These are phyloP conservation scores for Nigrograna mackinnonii DNA, from an alignment of 2,329 filamentous ascomycete genomes.

Conservation along the genomic window DNA sequence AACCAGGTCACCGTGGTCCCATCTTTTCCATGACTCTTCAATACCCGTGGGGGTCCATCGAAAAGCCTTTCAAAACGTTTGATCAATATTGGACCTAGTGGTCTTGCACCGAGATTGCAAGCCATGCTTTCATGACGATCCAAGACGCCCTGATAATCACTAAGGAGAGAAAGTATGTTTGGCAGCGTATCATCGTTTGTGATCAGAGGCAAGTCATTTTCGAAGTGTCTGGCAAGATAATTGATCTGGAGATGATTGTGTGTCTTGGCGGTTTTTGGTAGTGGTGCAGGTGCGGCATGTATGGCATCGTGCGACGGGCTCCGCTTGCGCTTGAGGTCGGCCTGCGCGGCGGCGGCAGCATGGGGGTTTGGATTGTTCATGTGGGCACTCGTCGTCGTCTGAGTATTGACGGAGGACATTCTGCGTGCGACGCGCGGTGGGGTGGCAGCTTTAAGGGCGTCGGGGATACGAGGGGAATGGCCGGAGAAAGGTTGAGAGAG, in stretches of 20 bases:
- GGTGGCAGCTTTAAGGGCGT: slow-evolving; percentile 19
- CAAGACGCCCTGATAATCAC: slow-evolving; percentile 82
- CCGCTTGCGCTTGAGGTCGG: slow-evolving; percentile 52
- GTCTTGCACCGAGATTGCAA: slow-evolving; percentile 80
- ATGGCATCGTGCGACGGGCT: slow-evolving; percentile 43
- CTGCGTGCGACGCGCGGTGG: slow-evolving; percentile 17
- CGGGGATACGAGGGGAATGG: neutral
- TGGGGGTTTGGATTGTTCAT: slow-evolving; percentile 20
- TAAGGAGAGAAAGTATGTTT: slow-evolving; percentile 72
- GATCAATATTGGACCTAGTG: slow-evolving; percentile 79
- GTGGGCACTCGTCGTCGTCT: slow-evolving; percentile 9
- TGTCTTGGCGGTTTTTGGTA: slow-evolving; percentile 58
- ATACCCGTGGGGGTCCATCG: slow-evolving; percentile 74
- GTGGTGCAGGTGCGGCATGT: slow-evolving; percentile 36
- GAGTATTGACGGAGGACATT: slow-evolving; percentile 29
- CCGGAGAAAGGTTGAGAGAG: too few relatives aligned
- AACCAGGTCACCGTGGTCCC: slow-evolving; percentile 74
- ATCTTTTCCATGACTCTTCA: slow-evolving; percentile 65
- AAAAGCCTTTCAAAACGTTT: slow-evolving; percentile 87
- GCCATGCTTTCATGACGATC: slow-evolving; percentile 86
- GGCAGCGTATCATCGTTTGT: slow-evolving; percentile 71
- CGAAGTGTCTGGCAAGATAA: slow-evolving; percentile 66
- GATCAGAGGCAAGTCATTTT: slow-evolving; percentile 65
- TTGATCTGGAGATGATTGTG: slow-evolving; percentile 69
- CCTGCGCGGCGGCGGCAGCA: slow-evolving; percentile 20